phyloP scores from a whole-genome alignment of 2,329 filamentous ascomycete genomes.

The Claviceps maximensis region DNA sequence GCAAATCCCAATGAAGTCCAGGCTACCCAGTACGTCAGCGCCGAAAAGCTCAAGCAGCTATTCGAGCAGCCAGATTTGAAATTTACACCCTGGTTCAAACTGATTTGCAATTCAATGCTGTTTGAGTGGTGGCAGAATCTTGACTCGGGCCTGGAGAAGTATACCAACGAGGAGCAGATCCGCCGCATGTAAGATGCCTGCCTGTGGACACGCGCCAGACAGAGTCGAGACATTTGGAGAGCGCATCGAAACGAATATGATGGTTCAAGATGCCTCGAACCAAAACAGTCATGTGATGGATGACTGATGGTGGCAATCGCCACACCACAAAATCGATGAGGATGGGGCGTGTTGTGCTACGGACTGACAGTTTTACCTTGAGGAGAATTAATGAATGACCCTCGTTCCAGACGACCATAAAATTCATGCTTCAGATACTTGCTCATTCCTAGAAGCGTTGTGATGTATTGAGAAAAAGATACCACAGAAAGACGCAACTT shows the following conservation, averaged over 20 bases:
- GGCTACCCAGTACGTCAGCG: slow-evolving; percentile 71
- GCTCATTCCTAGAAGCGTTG: background rate
- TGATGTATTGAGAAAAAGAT: background rate
- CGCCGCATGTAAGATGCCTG: slow-evolving; percentile 48
- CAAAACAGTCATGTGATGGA: background rate
- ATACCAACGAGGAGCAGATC: slow-evolving; percentile 74
- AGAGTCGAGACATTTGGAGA: background rate
- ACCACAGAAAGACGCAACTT: background rate
- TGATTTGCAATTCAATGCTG: slow-evolving; percentile 94
- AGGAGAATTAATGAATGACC: background rate
- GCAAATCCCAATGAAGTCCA: slow-evolving; percentile 80
- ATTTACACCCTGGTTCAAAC: slow-evolving; percentile 98
- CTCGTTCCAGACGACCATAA: background rate
- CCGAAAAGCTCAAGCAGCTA: slow-evolving; percentile 70
- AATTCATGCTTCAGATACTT: background rate
- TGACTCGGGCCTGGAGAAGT: slow-evolving; percentile 68
- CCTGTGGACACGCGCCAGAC: background rate
- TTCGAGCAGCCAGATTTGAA: slow-evolving; percentile 69
- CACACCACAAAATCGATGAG: background rate
- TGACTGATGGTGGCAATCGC: background rate
- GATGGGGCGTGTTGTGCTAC: background rate
- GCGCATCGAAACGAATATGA: background rate
- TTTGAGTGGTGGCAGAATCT: slow-evolving; percentile 96
- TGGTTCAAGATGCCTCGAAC: background rate
- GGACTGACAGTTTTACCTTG: background rate